Base-by-base conservation (phyloP, 345 rosid species). In the Populus euphratica region DNA sequence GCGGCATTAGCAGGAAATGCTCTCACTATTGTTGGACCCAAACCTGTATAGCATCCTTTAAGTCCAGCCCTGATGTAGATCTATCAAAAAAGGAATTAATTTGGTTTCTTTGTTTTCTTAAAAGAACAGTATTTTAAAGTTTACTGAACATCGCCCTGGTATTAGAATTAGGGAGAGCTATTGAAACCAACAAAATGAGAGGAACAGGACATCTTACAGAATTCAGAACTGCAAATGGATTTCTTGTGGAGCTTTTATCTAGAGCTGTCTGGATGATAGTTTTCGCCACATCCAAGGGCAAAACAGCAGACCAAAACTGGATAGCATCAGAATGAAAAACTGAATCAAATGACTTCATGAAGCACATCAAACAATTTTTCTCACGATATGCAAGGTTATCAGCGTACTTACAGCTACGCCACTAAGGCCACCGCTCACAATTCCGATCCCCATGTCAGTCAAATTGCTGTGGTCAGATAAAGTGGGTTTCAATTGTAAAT, bases 1-100 rank as follows among this genome's bases (percentile, higher is more conserved):
- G 93, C 92, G 39, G 98, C 99, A 80, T 96, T 96, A 70, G 99
- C 98, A 64, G 98, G 97, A 83, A 96, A 96, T 50, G 98, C 97
- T 83, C 98, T 88, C 56, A 80, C 85, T 18, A 94, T 85, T 11
- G 98, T 96, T 1, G 96, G 98, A 77, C 94, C 95, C 36, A 96
- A 83, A 73, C 98, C 99, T 5, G 97, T 78, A 39, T 94, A 92
- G 85, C 97, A 96, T 78, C 96, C 99, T 82, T 85, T 90, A 41
- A 94, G 44, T 81, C 97, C 98, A 44, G 91, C 90, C 78, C 90
- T 89, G 83, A 80, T 83, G 82, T 90, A 90, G 76, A 91, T 88
- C 98, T 96, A 80, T 74, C 59, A 31, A 25, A 65, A 77, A 73
- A 72, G 12, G 50, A 69, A 56, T 36, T 38, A 63, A 59, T 73